These are phyloP conservation scores for Fusarium poae DNA, from an alignment of 2,329 filamentous ascomycete species.

Conservation along the genomic window DNA sequence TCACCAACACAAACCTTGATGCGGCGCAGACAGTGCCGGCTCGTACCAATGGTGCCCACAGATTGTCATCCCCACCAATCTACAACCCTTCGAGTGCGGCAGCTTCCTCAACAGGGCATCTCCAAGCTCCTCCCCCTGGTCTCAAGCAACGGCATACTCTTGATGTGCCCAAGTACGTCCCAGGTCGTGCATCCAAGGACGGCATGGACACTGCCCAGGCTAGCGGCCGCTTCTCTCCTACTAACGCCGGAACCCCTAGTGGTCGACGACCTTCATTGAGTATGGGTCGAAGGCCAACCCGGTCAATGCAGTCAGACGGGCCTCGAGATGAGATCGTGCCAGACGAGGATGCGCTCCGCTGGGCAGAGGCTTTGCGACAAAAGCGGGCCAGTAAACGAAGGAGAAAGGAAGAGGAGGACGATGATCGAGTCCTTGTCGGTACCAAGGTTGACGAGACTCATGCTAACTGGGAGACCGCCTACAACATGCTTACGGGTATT, in stretches of 20 bases:
- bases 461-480: slow-evolving; percentile 96
- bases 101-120: slow-evolving; percentile 63
- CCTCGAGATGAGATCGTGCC: slow-evolving; percentile 85
- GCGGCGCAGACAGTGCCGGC: slow-evolving; percentile 45
- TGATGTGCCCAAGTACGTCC: slow-evolving; percentile 80
- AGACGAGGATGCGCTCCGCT: slow-evolving; percentile 91
- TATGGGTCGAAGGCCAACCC: slow-evolving; percentile 82
- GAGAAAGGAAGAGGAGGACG: slow-evolving; percentile 87
- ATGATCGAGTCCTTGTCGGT: slow-evolving; percentile 93
- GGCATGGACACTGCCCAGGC: slow-evolving; percentile 74
- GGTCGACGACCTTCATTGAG: slow-evolving; percentile 85
- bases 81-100: slow-evolving; percentile 60
- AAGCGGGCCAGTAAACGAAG: slow-evolving; percentile 90
- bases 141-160: slow-evolving; percentile 88
- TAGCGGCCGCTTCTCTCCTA: slow-evolving; percentile 86
- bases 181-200: slow-evolving; percentile 80
- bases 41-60: slow-evolving; percentile 59
- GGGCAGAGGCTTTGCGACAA: slow-evolving; percentile 92
- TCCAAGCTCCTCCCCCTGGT: slow-evolving; percentile 62
- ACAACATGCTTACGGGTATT: slow-evolving; percentile 99
- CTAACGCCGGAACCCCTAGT: slow-evolving; percentile 62
- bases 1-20: slow-evolving; percentile 47
- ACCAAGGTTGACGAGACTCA: slow-evolving; percentile 98
- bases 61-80: slow-evolving; percentile 74
- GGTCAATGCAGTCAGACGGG: slow-evolving; percentile 86